Evolutionary conservation across 257 asterid species (phyloP), one percentile per base, ranked within the genome.

Genomic region (Ilex aquifolium): DNA sequence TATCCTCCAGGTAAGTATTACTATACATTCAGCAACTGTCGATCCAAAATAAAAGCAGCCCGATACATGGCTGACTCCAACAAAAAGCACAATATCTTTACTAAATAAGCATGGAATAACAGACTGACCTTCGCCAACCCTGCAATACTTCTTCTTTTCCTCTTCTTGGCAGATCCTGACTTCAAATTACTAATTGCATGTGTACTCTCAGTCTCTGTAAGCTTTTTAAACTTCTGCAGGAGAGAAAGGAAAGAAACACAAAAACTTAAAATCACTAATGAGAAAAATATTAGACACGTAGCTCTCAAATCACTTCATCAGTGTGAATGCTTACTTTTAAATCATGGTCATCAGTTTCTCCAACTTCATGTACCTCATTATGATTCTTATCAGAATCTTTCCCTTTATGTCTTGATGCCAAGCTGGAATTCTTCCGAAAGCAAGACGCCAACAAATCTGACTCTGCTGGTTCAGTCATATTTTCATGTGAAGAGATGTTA

Each of bases 61-160:
- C 2, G 42, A 36, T 36, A 54, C 42, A 61, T 61, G 69, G 11
- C n/a, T 46, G 53, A 13, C 27, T 56, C 62, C 66, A 60, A 54
- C 46, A 62, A 58, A 57, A 60, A 59, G 59, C 56, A 51, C 58
- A 40, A 51, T 16, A 50, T 49, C 61, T n/a, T 29, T 46, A 66
- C 64, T 46, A 59, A 52, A 49, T 71, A 64, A 53, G 57, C 72
- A 21, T 58, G 50, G 55, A 48, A 68, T 39, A 27, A 72, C 10
- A 36, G 27, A 61, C 82, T 56, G 60, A 90, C 99, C 97, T 93
- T 90, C 66, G 79, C 85, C 75, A 84, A 68, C 66, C 86, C 88
- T 46, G 77, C 7, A 44, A 72, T 32, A 67, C 76, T 80, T 77
- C 62, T 83, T 63, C 54, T 82, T 39, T 81, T 90, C 56, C 73